These are phyloP conservation scores for Scutellaria galericulata DNA, from an alignment of 257 asterid species.

Conservation along the genomic window DNA sequence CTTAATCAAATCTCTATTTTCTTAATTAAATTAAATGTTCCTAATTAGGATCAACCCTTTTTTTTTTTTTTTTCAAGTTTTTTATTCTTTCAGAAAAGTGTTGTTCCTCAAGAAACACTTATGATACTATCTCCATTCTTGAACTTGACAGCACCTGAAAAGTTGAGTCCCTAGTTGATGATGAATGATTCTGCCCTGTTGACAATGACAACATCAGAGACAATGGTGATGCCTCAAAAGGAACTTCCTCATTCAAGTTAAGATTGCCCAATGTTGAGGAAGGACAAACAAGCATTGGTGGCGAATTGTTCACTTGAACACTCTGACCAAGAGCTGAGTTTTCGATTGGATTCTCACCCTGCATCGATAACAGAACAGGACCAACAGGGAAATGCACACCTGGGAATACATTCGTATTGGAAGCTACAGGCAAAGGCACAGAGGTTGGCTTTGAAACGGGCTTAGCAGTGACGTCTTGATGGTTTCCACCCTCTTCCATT, in stretches of 20 bases:
- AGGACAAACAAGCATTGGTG: conserved; percentile 42
- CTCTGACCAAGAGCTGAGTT: conserved; percentile 36
- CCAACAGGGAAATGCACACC: conserved; percentile 47
- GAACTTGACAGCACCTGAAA: conserved; percentile 42
- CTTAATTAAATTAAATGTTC: conserved; percentile 21
- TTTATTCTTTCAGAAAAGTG: conserved; percentile 9
- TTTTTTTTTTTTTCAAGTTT: neutral
- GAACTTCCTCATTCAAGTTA: conserved; percentile 45
- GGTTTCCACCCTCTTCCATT: conserved; percentile 47
- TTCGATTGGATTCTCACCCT: conserved; percentile 46
- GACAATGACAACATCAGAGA: conserved; percentile 69
- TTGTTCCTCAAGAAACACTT: conserved; percentile 53
- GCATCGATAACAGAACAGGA: conserved; percentile 49
- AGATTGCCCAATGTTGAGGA: conserved; percentile 43
- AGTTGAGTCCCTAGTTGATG: conserved; percentile 33
- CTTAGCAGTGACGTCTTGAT: conserved; percentile 35
- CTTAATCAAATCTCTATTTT: conserved; percentile 34
- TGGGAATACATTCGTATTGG: conserved; percentile 50
- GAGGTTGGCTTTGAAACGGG: conserved; percentile 30
- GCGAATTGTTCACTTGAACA: conserved; percentile 35
- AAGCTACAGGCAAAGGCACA: conserved; percentile 31
- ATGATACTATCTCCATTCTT: conserved; percentile 52
- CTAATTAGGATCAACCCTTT: conserved; percentile 22
- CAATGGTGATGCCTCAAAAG: conserved; percentile 44
- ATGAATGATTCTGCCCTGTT: conserved; percentile 44